A percentile compares a stretch with the other conserved stretches of the same genome.
Conservation (phyloP, 2,329 filamentous ascomycete species). For the Coleophoma eucalyptorum region DNA sequence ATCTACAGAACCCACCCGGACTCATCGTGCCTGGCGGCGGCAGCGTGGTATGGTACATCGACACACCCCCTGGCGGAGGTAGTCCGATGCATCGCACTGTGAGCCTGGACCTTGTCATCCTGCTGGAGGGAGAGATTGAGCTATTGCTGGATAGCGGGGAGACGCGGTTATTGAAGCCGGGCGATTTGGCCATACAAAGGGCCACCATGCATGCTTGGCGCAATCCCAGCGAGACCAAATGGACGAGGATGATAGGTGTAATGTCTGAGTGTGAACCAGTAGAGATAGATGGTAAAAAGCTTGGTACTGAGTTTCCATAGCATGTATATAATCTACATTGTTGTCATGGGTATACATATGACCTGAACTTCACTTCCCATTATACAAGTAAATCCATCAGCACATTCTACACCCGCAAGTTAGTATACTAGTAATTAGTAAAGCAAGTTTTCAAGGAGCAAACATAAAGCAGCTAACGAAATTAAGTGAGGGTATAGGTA, state of each 20-base stretch:
- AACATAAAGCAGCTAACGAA: too few relatives aligned
- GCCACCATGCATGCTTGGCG: constrained; percentile 6
- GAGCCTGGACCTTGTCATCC: constrained; percentile 7
- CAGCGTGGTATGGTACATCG: background rate
- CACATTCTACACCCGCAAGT: too few relatives aligned
- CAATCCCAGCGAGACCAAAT: constrained; percentile 3
- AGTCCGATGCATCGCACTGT: constrained; percentile 6
- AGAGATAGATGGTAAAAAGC: background rate
- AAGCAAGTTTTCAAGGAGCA: too few relatives aligned
- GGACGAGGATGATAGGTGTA: constrained; percentile 5
- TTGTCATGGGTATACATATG: too few relatives aligned
- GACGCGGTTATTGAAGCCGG: background rate
- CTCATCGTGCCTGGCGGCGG: background rate
- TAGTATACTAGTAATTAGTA: too few relatives aligned
- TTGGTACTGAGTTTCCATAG: background rate
- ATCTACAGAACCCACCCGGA: background rate
- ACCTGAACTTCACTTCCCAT: too few relatives aligned
- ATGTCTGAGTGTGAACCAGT: background rate
- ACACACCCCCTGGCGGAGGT: background rate
- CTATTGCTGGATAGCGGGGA: constrained; percentile 7
- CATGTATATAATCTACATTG: too few relatives aligned
- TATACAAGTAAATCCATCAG: too few relatives aligned
- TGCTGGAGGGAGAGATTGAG: constrained; percentile 8
- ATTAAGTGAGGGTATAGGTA: too few relatives aligned
- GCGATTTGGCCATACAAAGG: constrained; percentile 6